Evolutionary conservation across 192 early-diverging fungal genomes (phyloP), one percentile per base, ranked within the genome.

Genomic region (Obelidium mucronatum): DNA sequence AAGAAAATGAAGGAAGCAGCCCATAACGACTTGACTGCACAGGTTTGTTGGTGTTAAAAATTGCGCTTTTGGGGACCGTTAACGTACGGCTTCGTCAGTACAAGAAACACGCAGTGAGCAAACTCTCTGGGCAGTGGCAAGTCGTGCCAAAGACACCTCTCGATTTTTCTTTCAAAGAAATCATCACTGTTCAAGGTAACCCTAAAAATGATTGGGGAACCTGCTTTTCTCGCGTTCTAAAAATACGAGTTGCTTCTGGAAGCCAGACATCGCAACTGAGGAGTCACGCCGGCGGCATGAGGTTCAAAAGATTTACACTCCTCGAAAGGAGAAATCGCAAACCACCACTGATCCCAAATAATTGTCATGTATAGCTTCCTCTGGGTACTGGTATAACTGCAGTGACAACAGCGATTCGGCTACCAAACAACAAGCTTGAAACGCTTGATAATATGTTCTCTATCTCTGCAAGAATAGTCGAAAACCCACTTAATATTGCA

Each of bases 351-450:
- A n/a, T n/a, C n/a, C n/a, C n/a, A n/a, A n/a, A n/a, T n/a, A n/a
- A n/a, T n/a, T n/a, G n/a, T 31, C 56, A 6, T 24, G 11, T 59
- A 0, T 1, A 68, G 67, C 39, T 30, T 30, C 67, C 67, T n/a
- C 42, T 51, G n/a, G 39, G 39, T 0, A 17, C 67, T 5, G 44
- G 67, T 13, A 52, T 68, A 64, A 31, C 60, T 13, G 4, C 73
- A 44, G 61, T 75, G 3, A 65, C 71, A 30, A 75, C 75, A 2
- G 75, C 62, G 34, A 67, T 76, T 30, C 75, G 75, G n/a, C 26
- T 67, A 22, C 64, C 59, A 11, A 76, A 76, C 35, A 76, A 67
- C 52, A 33, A 52, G 3, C 54, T 76, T 5, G 35, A 19, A 28
- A 31, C 64, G 8, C 52, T 76, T 2, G 65, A 76, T 30, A 66